Conservation (phyloP, 1,284 basidiomycete species). For the Coniferiporia weirii region DNA sequence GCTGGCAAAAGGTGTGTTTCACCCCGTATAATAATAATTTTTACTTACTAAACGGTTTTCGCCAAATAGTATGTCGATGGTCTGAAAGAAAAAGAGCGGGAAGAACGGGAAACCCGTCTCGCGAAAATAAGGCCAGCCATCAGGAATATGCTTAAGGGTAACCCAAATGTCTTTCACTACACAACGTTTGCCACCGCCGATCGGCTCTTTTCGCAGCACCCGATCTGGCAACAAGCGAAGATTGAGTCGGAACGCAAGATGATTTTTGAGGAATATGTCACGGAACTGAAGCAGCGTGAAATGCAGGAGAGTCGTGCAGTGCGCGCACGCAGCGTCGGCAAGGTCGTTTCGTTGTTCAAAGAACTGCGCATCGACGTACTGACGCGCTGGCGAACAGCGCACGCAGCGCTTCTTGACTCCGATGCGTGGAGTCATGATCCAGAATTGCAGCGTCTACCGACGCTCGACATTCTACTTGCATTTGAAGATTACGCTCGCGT, state of each 20-base stretch:
- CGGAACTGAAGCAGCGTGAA: conserved; percentile 80
- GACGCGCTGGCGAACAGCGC: conserved; percentile 83
- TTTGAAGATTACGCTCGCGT: conserved; percentile 90
- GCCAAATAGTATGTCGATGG: conserved; percentile 60
- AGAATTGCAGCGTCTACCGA: conserved; percentile 77
- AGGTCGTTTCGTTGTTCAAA: conserved; percentile 77
- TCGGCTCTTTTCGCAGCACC: conserved; percentile 74
- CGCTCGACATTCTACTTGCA: conserved; percentile 83
- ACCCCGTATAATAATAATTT: not conserved
- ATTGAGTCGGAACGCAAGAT: conserved; percentile 78
- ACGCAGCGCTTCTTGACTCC: conserved; percentile 68
- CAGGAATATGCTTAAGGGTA: conserved; percentile 77
- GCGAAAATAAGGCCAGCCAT: conserved; percentile 79
- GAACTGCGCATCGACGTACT: conserved; percentile 81
- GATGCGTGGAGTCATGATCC: conserved; percentile 72
- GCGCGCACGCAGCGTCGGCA: conserved; percentile 69
- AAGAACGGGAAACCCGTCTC: conserved; percentile 76
- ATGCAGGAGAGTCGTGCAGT: conserved; percentile 77
- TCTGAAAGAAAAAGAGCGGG: conserved; percentile 63
- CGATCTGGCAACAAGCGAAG: conserved; percentile 82
- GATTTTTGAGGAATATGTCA: conserved; percentile 86
- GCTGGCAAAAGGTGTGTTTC: conserved; percentile 78
- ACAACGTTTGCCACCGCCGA: conserved; percentile 85
- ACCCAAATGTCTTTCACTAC: conserved; percentile 83
- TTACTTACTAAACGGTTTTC: conserved; percentile 1